phyloP scores from a whole-genome alignment of 2,329 filamentous ascomycete genomes.

The Exophiala alcalophila region DNA sequence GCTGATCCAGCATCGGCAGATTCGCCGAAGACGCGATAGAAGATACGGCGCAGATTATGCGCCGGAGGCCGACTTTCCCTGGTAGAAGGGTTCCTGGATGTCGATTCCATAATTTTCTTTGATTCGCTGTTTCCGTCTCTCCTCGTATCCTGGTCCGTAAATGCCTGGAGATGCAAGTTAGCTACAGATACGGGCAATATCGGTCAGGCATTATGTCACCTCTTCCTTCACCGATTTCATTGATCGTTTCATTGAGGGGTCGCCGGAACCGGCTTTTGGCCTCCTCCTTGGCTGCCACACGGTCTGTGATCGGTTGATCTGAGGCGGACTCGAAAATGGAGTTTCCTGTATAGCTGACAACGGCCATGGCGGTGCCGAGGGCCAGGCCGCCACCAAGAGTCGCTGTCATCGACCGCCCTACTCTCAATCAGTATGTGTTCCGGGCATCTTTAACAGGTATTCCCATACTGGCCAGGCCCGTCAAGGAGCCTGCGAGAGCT shows the following conservation, averaged over 20 bases:
- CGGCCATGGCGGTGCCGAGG: slow-evolving; percentile 57
- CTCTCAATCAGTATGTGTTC: slow-evolving; percentile 20
- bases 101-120: slow-evolving; percentile 87
- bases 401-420: slow-evolving; percentile 65
- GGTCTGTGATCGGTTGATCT: slow-evolving; percentile 58
- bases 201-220: slow-evolving; percentile 55
- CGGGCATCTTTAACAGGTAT: slow-evolving; percentile 1
- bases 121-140: slow-evolving; percentile 75
- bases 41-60: background rate
- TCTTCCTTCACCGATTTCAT: slow-evolving; percentile 80
- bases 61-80: slow-evolving; percentile 15
- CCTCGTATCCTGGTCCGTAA: slow-evolving; percentile 75
- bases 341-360: slow-evolving; percentile 67
- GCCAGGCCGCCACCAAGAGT: slow-evolving; percentile 65
- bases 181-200: too few species aligned
- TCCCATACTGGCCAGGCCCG: slow-evolving; percentile 68
- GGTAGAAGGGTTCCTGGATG: slow-evolving; percentile 59
- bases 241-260: slow-evolving; percentile 74
- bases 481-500: slow-evolving; percentile 68
- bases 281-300: slow-evolving; percentile 69
- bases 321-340: slow-evolving; percentile 51
- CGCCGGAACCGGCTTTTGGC: slow-evolving; percentile 70
- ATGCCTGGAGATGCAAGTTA: slow-evolving; percentile 59
- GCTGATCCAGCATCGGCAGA: too few species aligned
- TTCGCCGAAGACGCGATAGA: too few species aligned